Percentiles rank a stretch among this genome's conserved stretches.
Conservation (phyloP, 1,284 basidiomycete genomes). For the Microbotryum saponariae region DNA sequence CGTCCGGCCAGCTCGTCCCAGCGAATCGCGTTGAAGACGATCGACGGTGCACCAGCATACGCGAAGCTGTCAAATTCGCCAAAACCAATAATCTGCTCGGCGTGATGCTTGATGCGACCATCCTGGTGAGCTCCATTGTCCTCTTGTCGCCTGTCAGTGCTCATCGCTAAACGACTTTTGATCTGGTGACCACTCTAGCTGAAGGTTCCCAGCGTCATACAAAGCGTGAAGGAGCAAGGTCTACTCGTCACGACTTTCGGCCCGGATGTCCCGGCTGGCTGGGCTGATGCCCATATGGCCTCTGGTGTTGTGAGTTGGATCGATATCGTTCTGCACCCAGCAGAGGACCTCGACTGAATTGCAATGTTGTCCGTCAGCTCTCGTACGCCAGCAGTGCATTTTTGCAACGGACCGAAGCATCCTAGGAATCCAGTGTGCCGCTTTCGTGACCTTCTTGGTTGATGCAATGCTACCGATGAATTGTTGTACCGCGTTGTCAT, state of each 20-base stretch:
- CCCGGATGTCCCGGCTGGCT: constrained; percentile 31
- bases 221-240: constrained; percentile 79
- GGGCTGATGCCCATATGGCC: constrained; percentile 31
- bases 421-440: neutral
- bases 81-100: constrained; percentile 90
- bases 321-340: too few species aligned
- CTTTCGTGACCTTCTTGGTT: too few species aligned
- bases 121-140: constrained; percentile 55
- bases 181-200: constrained; percentile 34
- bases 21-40: constrained; percentile 47
- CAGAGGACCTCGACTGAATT: neutral
- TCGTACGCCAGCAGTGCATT: constrained; percentile 7
- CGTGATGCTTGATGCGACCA: constrained; percentile 78
- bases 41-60: constrained; percentile 59
- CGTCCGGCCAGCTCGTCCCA: constrained; percentile 38
- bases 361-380: constrained; percentile 1
- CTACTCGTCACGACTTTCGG: constrained; percentile 75
- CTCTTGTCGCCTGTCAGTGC: neutral
- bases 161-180: neutral
- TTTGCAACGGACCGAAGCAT: constrained; percentile 4
- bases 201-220: constrained; percentile 72
- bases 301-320: constrained; percentile 21
- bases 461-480: too few species aligned
- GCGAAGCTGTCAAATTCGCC: constrained; percentile 88
- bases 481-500: too few species aligned